Base-by-base conservation (phyloP, 2,329 filamentous ascomycete species). In the Canariomyces notabilis region DNA sequence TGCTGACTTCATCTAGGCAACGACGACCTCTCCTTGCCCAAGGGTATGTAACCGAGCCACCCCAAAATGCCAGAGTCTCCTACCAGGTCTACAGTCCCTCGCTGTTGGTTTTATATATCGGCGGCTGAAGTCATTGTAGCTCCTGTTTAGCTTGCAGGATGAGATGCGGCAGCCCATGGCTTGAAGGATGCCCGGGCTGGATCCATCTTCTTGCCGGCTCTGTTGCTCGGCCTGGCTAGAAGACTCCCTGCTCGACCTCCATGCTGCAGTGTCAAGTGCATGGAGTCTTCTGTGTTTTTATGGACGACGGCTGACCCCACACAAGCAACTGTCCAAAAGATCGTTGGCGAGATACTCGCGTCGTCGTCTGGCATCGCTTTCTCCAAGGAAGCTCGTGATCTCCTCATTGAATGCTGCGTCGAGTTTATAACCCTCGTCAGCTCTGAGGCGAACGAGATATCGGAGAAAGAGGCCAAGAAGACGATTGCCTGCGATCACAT, bases 401-500 rank as follows among this genome's bases (percentile, higher is more conserved):
- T 97, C 2, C 76, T 98, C 42, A 98, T 98, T 61, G 93, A 97
- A 72, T 97, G 93, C 72, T 98, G 93, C 63, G 91, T 98, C 61
- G 93, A 98, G 67, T 98, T 98, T 67, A 96, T 98, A 67, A 97
- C 93, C 15, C 80, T 98, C 61, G 87, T 98, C 58, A 96, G 90
- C n/a, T 95, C 89, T 38, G 91, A 98, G 71, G 93, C 93, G 52
- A 98, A 98, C 68, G 93, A 98, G 61, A 98, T 98, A 55, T 94
- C 90, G 11, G 93, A 98, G 66, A 95, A 95, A 68, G 93, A 98
- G 62, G 89, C 90, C 40, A 98, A 98, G 74, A 98, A 98, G 77
- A 98, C 93, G 4, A 98, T 98, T 59, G 91, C 91, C 11, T 95
- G 89, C 66, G 93, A 98, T 61, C 93, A 98, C 71, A 94, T 98